Percentiles rank a stretch among this genome's conserved stretches.
These are phyloP conservation scores for Melampsora larici-populina DNA, from an alignment of 1,284 basidiomycete species.

Conservation along the genomic window DNA sequence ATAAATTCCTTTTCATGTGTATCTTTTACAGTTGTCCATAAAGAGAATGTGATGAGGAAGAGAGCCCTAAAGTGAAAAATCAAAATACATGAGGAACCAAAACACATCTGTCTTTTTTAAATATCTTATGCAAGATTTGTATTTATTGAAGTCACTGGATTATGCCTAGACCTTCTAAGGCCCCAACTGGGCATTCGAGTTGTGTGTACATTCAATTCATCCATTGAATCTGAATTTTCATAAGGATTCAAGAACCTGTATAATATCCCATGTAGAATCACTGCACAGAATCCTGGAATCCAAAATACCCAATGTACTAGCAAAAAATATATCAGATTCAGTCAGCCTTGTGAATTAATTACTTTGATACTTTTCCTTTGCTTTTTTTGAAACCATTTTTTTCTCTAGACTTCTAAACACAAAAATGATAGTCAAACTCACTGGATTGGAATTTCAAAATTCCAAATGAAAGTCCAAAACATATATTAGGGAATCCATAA, in stretches of 20 bases:
- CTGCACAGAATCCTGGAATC: slow-evolving; percentile 26
- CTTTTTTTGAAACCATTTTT: not conserved
- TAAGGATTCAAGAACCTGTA: slow-evolving; percentile 29
- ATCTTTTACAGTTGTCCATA: no score
- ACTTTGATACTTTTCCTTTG: not conserved
- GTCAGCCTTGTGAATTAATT: not conserved
- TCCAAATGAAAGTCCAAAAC: slow-evolving; percentile 33
- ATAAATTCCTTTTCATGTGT: no score
- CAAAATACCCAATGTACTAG: slow-evolving; percentile 39
- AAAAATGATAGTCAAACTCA: slow-evolving; percentile 3
- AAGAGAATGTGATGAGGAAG: no score
- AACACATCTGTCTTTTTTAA: no score
- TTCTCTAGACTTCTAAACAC: not conserved
- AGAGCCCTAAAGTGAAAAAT: no score
- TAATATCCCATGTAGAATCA: slow-evolving; percentile 6
- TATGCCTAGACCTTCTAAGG: no score
- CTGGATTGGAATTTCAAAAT: slow-evolving; percentile 38
- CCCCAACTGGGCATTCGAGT: no score
- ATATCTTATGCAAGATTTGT: no score
- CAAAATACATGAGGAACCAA: no score
- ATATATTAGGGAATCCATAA: slow-evolving; percentile 30
- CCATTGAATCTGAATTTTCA: not conserved
- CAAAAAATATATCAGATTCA: not conserved
- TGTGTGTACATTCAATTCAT: no score
- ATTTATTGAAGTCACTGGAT: no score